Evolutionary conservation across 352 stramenopile species (phyloP), one percentile per base, ranked within the genome.

Genomic region (Thraustochytrium sp.): DNA sequence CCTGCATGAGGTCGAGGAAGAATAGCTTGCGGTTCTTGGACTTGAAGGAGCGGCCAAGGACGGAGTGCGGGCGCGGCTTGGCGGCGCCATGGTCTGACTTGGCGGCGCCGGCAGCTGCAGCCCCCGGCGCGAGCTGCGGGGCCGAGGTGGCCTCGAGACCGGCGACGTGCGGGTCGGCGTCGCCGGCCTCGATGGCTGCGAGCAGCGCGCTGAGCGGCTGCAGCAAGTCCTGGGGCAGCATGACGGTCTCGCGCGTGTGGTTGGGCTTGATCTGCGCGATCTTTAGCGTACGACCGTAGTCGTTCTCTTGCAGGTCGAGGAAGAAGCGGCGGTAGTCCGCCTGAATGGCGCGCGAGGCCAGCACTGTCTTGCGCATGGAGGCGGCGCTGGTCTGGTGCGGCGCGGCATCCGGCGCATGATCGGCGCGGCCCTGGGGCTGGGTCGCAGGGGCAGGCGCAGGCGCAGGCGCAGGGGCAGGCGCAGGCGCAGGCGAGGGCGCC

Each of bases 221-320:
- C 46, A 61, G 31, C 5, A 80, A 23, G 21, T 80, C 68, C 5
- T 34, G 9, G 13, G 68, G 68, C 68, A 80, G 46, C 46, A 80
- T 51, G 31, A 80, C 68, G 11, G 68, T 80, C 53, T 80, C 68
- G 21, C 68, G n/a, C 11, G 26, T 11, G 59, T 46, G 23, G 2
- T 63, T 46, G 18, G 21, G 9, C 23, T 42, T 48, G 4, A 80
- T 16, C 38, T 80, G 68, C 9, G 68, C 68, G 68, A 80, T 51
- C 37, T 80, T 80, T 3, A 80, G 42, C 8, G 31, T 55, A n/a
- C 68, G 68, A 9, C 68, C 68, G n/a, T 63, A 65, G 21, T 75
- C 44, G 68, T 80, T 80, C 46, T 80, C 53, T 44, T 72, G 53
- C 11, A 80, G 34, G 34, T 80, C 68, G 2, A 68, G 21, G 42